Base-by-base conservation (phyloP, 371 early-diverging fungal genomes). In the Syncephalastrum racemosum region DNA sequence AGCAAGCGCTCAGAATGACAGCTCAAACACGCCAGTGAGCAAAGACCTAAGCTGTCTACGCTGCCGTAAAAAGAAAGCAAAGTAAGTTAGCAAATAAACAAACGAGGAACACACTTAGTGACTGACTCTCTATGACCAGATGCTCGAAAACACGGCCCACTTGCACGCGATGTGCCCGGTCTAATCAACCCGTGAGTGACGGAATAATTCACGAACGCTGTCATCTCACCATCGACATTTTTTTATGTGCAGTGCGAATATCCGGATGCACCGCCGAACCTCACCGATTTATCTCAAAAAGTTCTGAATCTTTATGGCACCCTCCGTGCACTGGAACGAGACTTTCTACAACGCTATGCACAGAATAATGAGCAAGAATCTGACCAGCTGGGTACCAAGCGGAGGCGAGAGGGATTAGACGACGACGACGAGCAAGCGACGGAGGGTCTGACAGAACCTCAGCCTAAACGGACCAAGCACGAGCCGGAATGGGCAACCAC, bases 11-110 rank as follows among this genome's bases (percentile, higher is more conserved):
- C 46, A 18, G 27, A 24, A 45, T 59, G 53, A 48, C 18, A 48
- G 23, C 39, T 39, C 27, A 39, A 41, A 12, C 51, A 40, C 46
- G 22, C 46, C 19, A 22, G 46, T 45, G 18, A 63, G 50, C 41
- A 78, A 74, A 64, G 75, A 72, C 39, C 65, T 78, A 15, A 78
- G 78, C 39, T 78, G 78, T 59, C 52, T 78, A 48, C 67, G 75
- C 5, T 78, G 78, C 49, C 70, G 78, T 56, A 78, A 78, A 60
- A 78, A 78, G 67, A 78, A 78, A 69, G 78, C 78, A 60, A 78
- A 78, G 78, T 74, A 74, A 63, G 49, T 46, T 40, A n/a, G n/a
- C 18, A 8, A 27, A 20, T 8, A 31, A 46, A 46, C 4, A 54
- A 56, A 60, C 19, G 25, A 20, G 14, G 1, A 31, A 12, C 36